Evolutionary conservation across 225 moss, liverwort and hornwort species (phyloP).

Genomic region (Marchantia paleacea): DNA sequence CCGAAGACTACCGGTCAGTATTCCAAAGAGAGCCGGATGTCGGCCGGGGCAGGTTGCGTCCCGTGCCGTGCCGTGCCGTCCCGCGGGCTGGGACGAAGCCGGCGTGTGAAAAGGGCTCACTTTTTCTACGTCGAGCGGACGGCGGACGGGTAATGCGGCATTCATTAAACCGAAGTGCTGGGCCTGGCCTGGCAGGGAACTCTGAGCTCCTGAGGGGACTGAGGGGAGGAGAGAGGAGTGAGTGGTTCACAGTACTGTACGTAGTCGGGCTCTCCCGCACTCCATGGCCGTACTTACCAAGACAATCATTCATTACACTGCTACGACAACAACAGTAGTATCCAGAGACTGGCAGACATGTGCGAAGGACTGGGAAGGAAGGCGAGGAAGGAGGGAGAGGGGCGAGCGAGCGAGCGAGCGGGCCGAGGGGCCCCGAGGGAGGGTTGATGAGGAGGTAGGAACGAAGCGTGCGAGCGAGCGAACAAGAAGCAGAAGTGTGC

Average conservation of each 20-base stretch:
- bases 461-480: background rate
- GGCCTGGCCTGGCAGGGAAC: background rate
- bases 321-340: background rate
- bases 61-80: too few relatives aligned
- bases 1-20: too few relatives aligned
- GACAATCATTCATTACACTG: constrained; percentile 1
- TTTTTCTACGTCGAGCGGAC: too few relatives aligned
- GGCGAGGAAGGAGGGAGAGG: background rate
- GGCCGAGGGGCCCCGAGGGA: background rate
- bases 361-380: background rate
- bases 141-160: too few relatives aligned
- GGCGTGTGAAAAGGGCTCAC: too few relatives aligned
- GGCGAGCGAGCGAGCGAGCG: background rate
- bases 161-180: too few relatives aligned
- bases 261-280: constrained; percentile 2
- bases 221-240: background rate
- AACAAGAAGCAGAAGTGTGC: background rate
- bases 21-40: background rate
- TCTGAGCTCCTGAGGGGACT: background rate
- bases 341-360: background rate
- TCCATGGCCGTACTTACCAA: background rate
- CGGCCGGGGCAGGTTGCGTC: background rate
- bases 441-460: background rate
- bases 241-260: background rate
- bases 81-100: too few relatives aligned